phyloP scores from a whole-genome alignment of 2,329 filamentous ascomycete genomes.

The Exophiala oligosperma region DNA sequence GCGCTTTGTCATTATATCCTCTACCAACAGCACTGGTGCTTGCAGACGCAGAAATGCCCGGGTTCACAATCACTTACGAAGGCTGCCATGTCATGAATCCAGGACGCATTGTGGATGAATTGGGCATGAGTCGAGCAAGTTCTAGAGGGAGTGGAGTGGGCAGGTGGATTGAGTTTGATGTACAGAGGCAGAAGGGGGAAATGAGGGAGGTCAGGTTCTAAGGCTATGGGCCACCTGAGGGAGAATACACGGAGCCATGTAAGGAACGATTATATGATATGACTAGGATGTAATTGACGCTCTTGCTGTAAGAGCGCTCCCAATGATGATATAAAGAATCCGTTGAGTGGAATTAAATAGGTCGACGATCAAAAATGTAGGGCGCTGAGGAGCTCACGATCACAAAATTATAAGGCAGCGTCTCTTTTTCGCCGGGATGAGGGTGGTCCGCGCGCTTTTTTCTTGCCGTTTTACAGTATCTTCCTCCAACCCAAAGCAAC shows the following conservation, averaged over 20 bases:
- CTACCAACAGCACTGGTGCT: constrained; percentile 81
- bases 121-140: constrained; percentile 47
- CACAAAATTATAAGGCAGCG: too few species aligned
- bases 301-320: too few species aligned
- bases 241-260: too few species aligned
- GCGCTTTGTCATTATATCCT: constrained; percentile 78
- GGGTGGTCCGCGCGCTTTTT: too few species aligned
- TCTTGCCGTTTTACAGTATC: too few species aligned
- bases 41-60: constrained; percentile 75
- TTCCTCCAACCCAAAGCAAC: neutral
- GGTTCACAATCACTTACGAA: constrained; percentile 89
- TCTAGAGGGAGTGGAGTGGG: constrained; percentile 51
- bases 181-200: constrained; percentile 60
- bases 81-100: constrained; percentile 97
- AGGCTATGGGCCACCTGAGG: neutral
- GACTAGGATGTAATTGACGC: too few species aligned
- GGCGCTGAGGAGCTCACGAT: too few species aligned
- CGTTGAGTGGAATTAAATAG: too few species aligned
- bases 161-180: constrained; percentile 85
- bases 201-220: constrained; percentile 64
- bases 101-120: constrained; percentile 62
- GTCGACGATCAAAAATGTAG: too few species aligned
- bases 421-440: too few species aligned
- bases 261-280: too few species aligned
- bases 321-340: too few species aligned